These are phyloP conservation scores for Trypanosoma rangeli DNA, from an alignment of 208 protist genomes.

Conservation along the genomic window DNA sequence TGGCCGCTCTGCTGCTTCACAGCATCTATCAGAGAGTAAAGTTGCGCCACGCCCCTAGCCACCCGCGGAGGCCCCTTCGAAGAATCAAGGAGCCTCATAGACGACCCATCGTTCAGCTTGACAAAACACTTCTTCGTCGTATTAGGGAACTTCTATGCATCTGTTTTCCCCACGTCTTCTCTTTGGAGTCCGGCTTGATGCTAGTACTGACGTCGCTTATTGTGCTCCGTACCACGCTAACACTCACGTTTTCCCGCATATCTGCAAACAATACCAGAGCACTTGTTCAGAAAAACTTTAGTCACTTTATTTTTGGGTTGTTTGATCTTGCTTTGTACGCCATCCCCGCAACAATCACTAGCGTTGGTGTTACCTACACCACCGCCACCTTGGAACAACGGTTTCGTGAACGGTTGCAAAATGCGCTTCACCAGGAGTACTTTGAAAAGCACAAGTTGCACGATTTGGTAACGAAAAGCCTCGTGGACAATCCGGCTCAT, in stretches of 20 bases:
- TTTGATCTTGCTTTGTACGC: conserved; percentile 61
- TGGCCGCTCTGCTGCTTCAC: conserved; percentile 5
- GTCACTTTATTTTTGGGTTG: conserved; percentile 63
- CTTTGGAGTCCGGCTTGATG: conserved; percentile 48
- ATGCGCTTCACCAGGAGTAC: conserved; percentile 65
- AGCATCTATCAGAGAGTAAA: conserved; percentile 3
- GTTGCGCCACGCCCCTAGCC: neutral
- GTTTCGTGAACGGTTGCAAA: conserved; percentile 67
- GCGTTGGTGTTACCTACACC: conserved; percentile 66
- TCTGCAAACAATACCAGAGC: conserved; percentile 51
- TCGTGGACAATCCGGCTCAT: conserved; percentile 79
- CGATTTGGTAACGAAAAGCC: conserved; percentile 44
- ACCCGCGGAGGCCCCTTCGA: conserved; percentile 1
- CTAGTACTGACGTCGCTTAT: conserved; percentile 49
- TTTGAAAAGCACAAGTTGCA: conserved; percentile 59
- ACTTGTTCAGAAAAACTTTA: conserved; percentile 62
- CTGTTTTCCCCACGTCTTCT: conserved; percentile 55
- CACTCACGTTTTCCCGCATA: conserved; percentile 53
- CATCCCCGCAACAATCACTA: conserved; percentile 64
- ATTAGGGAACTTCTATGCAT: conserved; percentile 59
- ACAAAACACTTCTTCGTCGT: conserved; percentile 53
- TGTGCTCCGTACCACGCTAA: conserved; percentile 55
- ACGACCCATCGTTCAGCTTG: conserved; percentile 23
- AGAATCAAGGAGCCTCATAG: neutral
- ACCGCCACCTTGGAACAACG: conserved; percentile 65